phyloP scores from a whole-genome alignment of 495 filamentous ascomycete genomes.

The Penicillium angulare region DNA sequence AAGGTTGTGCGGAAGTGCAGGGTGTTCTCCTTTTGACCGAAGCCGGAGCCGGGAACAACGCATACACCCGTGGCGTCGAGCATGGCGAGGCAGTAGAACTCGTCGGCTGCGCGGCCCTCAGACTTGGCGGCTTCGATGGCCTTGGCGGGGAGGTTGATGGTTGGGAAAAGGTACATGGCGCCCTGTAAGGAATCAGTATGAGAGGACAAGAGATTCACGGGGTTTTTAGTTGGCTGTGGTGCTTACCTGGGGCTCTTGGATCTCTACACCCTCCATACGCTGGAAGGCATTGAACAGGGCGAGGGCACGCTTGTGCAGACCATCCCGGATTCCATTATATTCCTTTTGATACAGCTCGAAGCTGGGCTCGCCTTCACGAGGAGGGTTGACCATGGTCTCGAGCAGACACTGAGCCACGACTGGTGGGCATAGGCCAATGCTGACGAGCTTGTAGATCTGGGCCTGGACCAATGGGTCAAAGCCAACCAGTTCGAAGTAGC shows the following conservation, averaged over 20 bases:
- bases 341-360: conserved; percentile 80
- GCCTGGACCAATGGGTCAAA: conserved; percentile 84
- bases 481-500: conserved; percentile 91
- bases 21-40: conserved; percentile 89
- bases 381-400: conserved; percentile 96
- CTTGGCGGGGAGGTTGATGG: conserved; percentile 72
- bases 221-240: background rate
- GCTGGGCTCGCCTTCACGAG: conserved; percentile 73
- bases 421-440: conserved; percentile 90
- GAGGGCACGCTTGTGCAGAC: conserved; percentile 71
- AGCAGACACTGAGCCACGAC: conserved; percentile 95
- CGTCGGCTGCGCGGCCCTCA: conserved; percentile 75
- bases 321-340: conserved; percentile 73
- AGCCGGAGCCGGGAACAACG: conserved; percentile 86
- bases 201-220: background rate
- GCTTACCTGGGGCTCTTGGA: conserved; percentile 69
- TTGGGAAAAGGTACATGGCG: conserved; percentile 98
- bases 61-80: conserved; percentile 97
- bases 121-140: conserved; percentile 72
- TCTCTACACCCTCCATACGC: conserved; percentile 92
- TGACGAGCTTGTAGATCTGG: conserved; percentile 98
- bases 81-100: conserved; percentile 87
- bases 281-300: conserved; percentile 87
- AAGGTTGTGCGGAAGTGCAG: conserved; percentile 97
- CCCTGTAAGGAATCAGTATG: conserved; percentile 51